phyloP scores from a whole-genome alignment of 2,329 filamentous ascomycete genomes.

The Talaromyces piceae region DNA sequence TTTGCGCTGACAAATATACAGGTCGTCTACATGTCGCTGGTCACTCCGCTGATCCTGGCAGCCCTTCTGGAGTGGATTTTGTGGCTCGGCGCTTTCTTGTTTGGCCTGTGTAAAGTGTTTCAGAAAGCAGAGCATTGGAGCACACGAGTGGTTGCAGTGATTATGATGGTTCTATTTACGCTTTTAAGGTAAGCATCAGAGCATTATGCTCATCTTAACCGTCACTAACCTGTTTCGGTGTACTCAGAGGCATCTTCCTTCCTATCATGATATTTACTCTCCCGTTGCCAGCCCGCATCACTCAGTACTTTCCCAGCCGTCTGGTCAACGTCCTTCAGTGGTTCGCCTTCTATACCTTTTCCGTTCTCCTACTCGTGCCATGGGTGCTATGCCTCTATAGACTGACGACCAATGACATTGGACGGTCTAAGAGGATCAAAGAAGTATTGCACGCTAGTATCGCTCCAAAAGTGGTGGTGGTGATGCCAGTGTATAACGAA shows the following conservation, averaged over 20 bases:
- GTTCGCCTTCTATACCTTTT: slow-evolving; percentile 94
- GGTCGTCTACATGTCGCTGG: slow-evolving; percentile 78
- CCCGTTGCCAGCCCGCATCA: slow-evolving; percentile 67
- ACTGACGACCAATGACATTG: slow-evolving; percentile 78
- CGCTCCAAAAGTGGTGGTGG: slow-evolving; percentile 87
- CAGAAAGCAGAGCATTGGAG: slow-evolving; percentile 84
- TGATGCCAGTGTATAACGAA: slow-evolving; percentile 97
- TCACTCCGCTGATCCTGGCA: slow-evolving; percentile 73
- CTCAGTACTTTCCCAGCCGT: slow-evolving; percentile 59
- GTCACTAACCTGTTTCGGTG: background rate
- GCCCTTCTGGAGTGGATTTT: slow-evolving; percentile 90
- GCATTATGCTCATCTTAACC: background rate
- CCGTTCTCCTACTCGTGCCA: slow-evolving; percentile 73
- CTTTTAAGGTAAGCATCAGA: slow-evolving; percentile 57
- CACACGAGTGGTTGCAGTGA: slow-evolving; percentile 66
- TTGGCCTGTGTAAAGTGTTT: slow-evolving; percentile 83
- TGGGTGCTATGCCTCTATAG: slow-evolving; percentile 93
- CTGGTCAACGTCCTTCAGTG: slow-evolving; percentile 74
- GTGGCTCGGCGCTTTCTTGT: slow-evolving; percentile 88
- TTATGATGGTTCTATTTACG: slow-evolving; percentile 69
- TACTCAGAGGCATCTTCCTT: slow-evolving; percentile 66
- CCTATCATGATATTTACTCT: slow-evolving; percentile 92
- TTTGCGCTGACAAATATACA: slow-evolving; percentile 30
- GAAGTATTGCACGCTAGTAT: slow-evolving; percentile 74
- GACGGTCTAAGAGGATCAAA: slow-evolving; percentile 73